Conservation (phyloP, 2,329 filamentous ascomycete genomes). For the Phialemoniopsis sp. region DNA sequence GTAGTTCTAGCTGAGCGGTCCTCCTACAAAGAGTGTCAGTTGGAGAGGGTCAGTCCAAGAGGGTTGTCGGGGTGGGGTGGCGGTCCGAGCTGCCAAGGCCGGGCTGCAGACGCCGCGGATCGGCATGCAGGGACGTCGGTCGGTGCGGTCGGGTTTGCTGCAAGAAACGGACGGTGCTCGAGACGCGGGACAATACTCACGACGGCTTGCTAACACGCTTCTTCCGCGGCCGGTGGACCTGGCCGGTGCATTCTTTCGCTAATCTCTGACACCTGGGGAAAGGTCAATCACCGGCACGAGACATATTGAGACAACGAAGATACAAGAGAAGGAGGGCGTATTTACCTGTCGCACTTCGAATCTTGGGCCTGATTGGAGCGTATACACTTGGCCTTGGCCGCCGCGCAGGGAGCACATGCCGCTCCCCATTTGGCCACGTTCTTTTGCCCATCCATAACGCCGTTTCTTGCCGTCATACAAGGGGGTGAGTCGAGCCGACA, state of each 20-base stretch:
- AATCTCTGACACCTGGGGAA: slow-evolving; percentile 39
- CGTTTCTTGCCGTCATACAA: no score
- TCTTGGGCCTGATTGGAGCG: slow-evolving; percentile 28
- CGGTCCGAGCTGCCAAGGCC: no score
- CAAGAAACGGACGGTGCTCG: no score
- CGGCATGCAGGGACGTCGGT: no score
- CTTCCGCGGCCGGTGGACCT: slow-evolving; percentile 45
- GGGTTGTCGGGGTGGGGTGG: neutral
- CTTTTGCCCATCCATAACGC: slow-evolving; percentile 16
- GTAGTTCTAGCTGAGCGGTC: slow-evolving; percentile 45
- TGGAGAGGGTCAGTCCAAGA: neutral
- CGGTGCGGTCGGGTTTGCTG: no score
- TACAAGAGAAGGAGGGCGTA: neutral
- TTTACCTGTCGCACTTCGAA: slow-evolving; percentile 37
- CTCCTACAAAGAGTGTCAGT: slow-evolving; percentile 23
- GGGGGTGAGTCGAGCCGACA: no score
- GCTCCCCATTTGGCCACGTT: slow-evolving; percentile 39
- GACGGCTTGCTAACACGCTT: slow-evolving; percentile 46
- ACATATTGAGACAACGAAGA: no score
- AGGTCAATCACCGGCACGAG: no score
- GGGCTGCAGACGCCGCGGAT: no score
- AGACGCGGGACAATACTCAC: slow-evolving; percentile 26
- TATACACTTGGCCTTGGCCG: slow-evolving; percentile 46
- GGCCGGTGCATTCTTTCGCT: slow-evolving; percentile 40
- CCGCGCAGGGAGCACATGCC: slow-evolving; percentile 42